Base-by-base conservation (phyloP, 202 grass and related monocot species). In the Zoysia matrella region DNA sequence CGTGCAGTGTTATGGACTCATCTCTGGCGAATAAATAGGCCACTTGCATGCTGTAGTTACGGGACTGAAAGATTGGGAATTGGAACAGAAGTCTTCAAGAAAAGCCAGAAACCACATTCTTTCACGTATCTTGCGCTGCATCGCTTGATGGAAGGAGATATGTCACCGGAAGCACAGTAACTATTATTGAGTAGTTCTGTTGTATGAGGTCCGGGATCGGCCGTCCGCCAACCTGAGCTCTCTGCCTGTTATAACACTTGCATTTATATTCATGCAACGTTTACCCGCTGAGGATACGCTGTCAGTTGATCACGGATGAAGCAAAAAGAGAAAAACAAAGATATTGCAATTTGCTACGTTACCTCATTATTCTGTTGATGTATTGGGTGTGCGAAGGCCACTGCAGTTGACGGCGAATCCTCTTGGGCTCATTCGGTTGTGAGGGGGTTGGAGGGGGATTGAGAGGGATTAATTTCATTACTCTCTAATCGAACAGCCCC, bases 1-100 rank as follows among this genome's bases (percentile, higher is more conserved):
- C 93, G 71, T 90, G 89, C 88, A 91, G 87, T 54, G 68, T 87
- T 49, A 87, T 91, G 90, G 91, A 87, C 71, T 88, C 93, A 46
- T 89, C 93, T 80, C 45, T 90, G 65, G 64, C 91, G 66, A 89
- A 96, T 67, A 92, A 92, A 64, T 92, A 93, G 83, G 77, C 36
- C 4, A 80, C 68, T 44, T 83, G 71, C 71, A 79, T 72, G 84
- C 46, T 83, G 75, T 79, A 70, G 61, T 86, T 79, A 65, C 62
- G 54, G 64, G 74, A 48, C 49, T 0, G 56, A 52, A 47, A 71
- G 55, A 58, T 49, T 52, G 41, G 30, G 48, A 61, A 53, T 30
- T 45, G 15, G 60, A 63, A 63, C 73, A 74, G 68, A 57, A 76
- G 12, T 40, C 49, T 75, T 44, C 64, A 44, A 61, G 18, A 73